phyloP scores from a whole-genome alignment of 495 filamentous ascomycete species.

The Umbilicaria muhlenbergii region DNA sequence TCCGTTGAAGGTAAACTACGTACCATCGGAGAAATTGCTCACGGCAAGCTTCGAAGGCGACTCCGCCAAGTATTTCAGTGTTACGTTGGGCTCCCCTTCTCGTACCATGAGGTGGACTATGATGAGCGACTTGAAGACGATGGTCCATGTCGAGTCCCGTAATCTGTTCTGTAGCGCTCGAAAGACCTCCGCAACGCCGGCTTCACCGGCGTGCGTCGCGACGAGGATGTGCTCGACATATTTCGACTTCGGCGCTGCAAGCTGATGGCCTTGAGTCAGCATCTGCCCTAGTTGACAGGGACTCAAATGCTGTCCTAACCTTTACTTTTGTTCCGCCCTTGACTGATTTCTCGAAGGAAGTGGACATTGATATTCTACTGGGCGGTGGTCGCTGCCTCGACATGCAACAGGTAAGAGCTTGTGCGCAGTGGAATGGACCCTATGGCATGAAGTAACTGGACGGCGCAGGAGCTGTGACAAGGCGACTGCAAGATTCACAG shows the following conservation, averaged over 20 bases:
- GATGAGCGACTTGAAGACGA: conserved; percentile 90
- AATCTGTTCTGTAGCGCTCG: conserved; percentile 75
- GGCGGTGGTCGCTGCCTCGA: too few relatives aligned
- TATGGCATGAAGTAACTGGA: too few relatives aligned
- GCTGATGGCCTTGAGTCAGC: conserved; percentile 30
- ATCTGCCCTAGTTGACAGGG: not conserved
- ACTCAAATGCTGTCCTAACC: conserved; percentile 29
- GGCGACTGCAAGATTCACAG: too few relatives aligned
- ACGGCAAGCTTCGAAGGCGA: conserved; percentile 74
- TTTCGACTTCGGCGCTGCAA: conserved; percentile 95
- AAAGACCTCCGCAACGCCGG: conserved; percentile 92
- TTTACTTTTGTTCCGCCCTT: conserved; percentile 93
- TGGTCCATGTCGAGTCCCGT: conserved; percentile 93
- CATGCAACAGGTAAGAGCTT: too few relatives aligned
- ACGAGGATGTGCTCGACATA: conserved; percentile 97
- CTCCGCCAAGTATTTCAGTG: conserved; percentile 69
- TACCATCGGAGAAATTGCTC: conserved; percentile 84
- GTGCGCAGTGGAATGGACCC: too few relatives aligned
- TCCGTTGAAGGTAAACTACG: conserved; percentile 16
- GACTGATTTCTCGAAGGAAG: conserved; percentile 81
- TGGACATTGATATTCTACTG: conserved; percentile 39
- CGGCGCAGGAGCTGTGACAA: too few relatives aligned
- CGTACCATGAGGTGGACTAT: conserved; percentile 95
- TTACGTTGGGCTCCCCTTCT: conserved; percentile 82
- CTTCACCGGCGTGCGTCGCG: conserved; percentile 88